Evolutionary conservation across 2,329 filamentous ascomycete species (phyloP), one percentile per base, ranked within the genome.

Genomic region (Penicillium sp.): DNA sequence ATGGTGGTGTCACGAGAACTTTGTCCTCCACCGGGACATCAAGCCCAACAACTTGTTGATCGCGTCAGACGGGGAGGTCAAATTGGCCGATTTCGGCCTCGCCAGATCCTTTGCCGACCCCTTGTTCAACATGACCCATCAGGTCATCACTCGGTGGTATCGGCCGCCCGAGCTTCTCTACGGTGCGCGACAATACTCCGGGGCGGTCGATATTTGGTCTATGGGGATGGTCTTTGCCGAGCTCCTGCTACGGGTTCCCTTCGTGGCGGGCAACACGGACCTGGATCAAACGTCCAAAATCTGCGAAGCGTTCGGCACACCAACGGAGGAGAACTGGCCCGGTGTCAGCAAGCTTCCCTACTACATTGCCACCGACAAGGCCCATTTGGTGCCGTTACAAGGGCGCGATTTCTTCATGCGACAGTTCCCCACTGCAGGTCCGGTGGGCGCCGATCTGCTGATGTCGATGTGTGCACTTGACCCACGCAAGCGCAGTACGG

Each of bases 1-100:
- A 26, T 95, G 88, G 84, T 98, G 95, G 75, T 97, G 93, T 70
- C 93, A 98, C 70, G 87, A 90, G 66, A 94, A 93, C 68, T 91
- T 85, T 61, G 81, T 98, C 17, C 78, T 98, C 28, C 93, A 98
- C 72, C 87, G 93, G 61, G 93, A 98, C 75, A 97, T 98, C 76
- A 98, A 98, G 72, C 91, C 91, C 42, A 97, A 97, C 79, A 98
- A 98, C 74, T 75, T 97, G 70, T 78, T 98, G 52, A 95, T 98
- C 61, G 89, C 89, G 21, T 86, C 88, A 37, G 87, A 95, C 65
- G 91, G 93, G 43, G 87, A 91, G 64, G 82, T 98, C 64, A 97
- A 97, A 69, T 81, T 98, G 44, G 93, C 91, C 32, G 93, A 98
- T 84, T 98, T 98, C 62, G 93, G 93, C 77, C 82, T 98, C 31